phyloP scores from a whole-genome alignment of 2,329 filamentous ascomycete species.

The Ophiostoma quercus region DNA sequence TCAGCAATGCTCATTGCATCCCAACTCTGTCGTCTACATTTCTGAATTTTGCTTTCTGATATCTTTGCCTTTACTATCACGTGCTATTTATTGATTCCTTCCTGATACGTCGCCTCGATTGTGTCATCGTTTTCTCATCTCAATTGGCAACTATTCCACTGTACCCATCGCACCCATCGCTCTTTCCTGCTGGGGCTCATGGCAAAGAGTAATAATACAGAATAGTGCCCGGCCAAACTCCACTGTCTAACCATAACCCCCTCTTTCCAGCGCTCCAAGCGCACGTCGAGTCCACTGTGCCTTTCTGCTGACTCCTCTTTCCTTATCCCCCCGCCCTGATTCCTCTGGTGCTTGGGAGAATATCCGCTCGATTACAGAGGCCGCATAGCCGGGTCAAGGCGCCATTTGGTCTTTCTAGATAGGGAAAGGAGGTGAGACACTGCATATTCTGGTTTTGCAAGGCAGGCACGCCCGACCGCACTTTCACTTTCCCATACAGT shows the following conservation, averaged over 20 bases:
- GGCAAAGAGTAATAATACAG: neutral
- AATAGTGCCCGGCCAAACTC: slow-evolving; percentile 15
- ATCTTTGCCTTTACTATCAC: neutral
- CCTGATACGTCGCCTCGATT: neutral
- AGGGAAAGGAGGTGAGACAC: slow-evolving; percentile 19
- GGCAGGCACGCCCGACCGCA: neutral
- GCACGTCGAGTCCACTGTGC: slow-evolving; percentile 6
- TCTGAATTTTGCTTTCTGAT: neutral
- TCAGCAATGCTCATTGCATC: neutral
- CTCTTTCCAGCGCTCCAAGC: slow-evolving; percentile 8
- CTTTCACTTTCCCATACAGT: neutral
- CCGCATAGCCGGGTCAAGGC: slow-evolving; percentile 18
- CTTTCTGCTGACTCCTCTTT: slow-evolving; percentile 9
- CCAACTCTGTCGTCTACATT: neutral
- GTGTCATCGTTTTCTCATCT: neutral
- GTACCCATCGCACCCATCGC: neutral
- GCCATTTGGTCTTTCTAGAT: slow-evolving; percentile 16
- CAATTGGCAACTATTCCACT: neutral
- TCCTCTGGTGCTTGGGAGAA: neutral
- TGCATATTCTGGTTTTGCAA: slow-evolving; percentile 12
- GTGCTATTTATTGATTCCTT: neutral
- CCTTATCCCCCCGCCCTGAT: slow-evolving; percentile 14
- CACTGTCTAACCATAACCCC: slow-evolving; percentile 12
- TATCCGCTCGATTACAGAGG: slow-evolving; percentile 11
- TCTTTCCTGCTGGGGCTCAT: neutral